These are phyloP conservation scores for Clavispora santaluciae DNA, from an alignment of 805 yeast species.

Conservation along the genomic window DNA sequence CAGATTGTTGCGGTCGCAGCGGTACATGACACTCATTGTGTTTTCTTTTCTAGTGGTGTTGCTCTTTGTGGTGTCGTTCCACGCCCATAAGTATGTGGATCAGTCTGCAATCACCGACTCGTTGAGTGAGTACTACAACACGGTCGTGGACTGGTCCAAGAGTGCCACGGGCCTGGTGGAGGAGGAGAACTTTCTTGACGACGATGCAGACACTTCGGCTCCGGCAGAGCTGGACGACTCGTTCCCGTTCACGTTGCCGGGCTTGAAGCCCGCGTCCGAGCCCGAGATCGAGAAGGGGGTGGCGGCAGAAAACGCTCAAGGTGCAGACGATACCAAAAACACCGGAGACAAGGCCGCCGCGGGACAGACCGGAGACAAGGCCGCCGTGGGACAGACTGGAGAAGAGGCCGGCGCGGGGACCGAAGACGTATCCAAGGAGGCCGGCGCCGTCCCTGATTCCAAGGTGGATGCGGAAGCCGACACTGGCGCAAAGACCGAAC, in stretches of 20 bases:
- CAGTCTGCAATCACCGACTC: neutral
- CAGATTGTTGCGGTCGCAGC: constrained; percentile 30
- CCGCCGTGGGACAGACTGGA: neutral
- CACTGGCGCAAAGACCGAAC: neutral
- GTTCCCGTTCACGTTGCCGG: neutral
- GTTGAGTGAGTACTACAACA: neutral
- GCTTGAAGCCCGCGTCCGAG: neutral
- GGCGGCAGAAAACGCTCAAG: neutral
- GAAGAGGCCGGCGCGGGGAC: neutral
- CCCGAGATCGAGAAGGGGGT: neutral
- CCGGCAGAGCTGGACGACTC: neutral
- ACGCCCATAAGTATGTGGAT: constrained; percentile 24
- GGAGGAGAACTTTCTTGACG: neutral
- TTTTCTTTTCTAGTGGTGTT: constrained; percentile 19
- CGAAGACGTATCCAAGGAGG: neutral
- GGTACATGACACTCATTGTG: constrained; percentile 21
- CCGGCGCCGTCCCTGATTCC: neutral
- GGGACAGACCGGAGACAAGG: neutral
- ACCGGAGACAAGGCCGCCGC: neutral
- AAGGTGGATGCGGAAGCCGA: neutral
- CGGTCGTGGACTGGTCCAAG: neutral
- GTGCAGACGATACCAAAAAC: neutral
- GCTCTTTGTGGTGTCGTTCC: constrained; percentile 22
- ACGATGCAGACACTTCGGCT: neutral
- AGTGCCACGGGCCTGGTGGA: neutral